Conservation (phyloP, 768 basidiomycete genomes). For the Suillus brevipes region DNA sequence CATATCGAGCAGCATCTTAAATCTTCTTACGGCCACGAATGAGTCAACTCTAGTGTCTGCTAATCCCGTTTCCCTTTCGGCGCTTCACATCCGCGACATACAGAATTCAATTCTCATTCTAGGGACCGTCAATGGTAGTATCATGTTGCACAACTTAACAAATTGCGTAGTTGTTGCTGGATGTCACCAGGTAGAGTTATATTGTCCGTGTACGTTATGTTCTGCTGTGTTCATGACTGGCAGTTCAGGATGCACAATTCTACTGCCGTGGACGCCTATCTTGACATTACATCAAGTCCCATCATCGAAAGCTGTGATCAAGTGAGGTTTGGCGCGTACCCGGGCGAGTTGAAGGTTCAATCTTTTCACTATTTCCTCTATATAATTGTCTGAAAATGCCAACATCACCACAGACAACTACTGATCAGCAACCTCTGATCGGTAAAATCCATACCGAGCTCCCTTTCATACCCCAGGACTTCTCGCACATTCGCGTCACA, state of each 20-base stretch:
- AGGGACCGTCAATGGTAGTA: slow-evolving; percentile 67
- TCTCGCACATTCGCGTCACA: slow-evolving; percentile 76
- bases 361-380: not conserved
- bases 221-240: slow-evolving; percentile 1
- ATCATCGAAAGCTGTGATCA: slow-evolving; percentile 73
- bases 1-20: slow-evolving; percentile 68
- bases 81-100: slow-evolving; percentile 46
- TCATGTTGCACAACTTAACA: slow-evolving; percentile 64
- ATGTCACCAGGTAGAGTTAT: slow-evolving; percentile 70
- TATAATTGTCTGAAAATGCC: not conserved
- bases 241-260: slow-evolving; percentile 92
- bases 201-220: not conserved
- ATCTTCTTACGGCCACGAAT: slow-evolving; percentile 45
- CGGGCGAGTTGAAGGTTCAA: slow-evolving; percentile 25
- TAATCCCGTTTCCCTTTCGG: slow-evolving; percentile 39
- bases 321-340: slow-evolving; percentile 69
- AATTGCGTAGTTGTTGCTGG: slow-evolving; percentile 67
- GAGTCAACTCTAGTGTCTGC: slow-evolving; percentile 14
- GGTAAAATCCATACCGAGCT: not conserved
- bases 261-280: slow-evolving; percentile 58
- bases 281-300: slow-evolving; percentile 68
- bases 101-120: slow-evolving; percentile 61
- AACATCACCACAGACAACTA: not conserved
- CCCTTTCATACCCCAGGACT: slow-evolving; percentile 68
- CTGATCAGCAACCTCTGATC: not conserved